Evolutionary conservation across 2,329 filamentous ascomycete genomes (phyloP), one percentile per base, ranked within the genome.

Genomic region (Akanthomyces muscarius): DNA sequence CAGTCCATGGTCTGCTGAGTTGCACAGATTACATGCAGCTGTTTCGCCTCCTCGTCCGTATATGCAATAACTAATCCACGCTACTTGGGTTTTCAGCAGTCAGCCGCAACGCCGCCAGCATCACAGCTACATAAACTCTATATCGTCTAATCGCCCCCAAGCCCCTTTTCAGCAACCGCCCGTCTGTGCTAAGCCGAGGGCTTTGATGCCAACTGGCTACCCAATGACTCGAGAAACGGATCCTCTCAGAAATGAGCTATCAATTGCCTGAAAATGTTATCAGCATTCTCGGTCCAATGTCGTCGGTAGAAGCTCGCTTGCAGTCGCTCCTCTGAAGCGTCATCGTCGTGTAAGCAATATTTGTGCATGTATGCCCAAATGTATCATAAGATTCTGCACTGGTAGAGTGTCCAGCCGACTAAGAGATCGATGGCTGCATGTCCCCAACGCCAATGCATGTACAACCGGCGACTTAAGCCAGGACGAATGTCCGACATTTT

Each of bases 351-450:
- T 30, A 11, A 11, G 33, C 33, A 11, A 11, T 36, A 36, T 11
- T 36, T 36, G 33, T 8, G 33, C 33, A 36, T 2, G 33, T 47
- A 11, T 18, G 23, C 23, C 25, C 14, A 10, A 23, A 30, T 30
- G 28, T 36, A 36, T 36, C 7, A 36, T 21, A 21, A 21, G 21
- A 21, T 21, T 21, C 21, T 36, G 33, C 2, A 36, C 33, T 10
- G 33, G 45, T 16, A n/a, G 48, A 6, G n/a, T 53, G 28, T 30
- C 6, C 28, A 6, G 28, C 28, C 28, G 30, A 33, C n/a, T 28
- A 25, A 38, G 2, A 50, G 55, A 58, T 50, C 55, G 44, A 50
- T 58, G 28, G 21, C 42, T 58, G 44, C 44, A 58, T 38, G 42
- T 45, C 25, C 30, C 13, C 25, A 4, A 18, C 25, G 10, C 33